Evolutionary conservation across 73 alveolate genomes (phyloP), one percentile per base, ranked within the genome.

Genomic region (Paramecium sonneborni): DNA sequence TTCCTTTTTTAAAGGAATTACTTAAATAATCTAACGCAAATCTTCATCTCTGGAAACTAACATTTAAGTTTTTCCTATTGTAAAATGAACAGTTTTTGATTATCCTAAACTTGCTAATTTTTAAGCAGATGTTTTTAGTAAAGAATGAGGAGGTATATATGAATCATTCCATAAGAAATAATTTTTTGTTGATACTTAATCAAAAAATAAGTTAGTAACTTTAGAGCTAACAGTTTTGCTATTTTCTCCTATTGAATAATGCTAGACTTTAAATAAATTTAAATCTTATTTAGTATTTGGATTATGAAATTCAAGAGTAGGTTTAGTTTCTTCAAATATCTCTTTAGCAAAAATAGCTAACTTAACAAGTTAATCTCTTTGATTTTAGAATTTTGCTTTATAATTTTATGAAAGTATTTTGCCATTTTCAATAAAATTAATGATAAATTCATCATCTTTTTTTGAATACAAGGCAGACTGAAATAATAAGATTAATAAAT

Each of bases 111-210:
- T 23, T 20, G 44, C 90, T 38, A 79, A 21, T 41, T 79, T 79
- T 79, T 28, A 79, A 14, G 90, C 90, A 30, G 46, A 43, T 18
- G 76, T 46, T 44, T 79, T 79, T 0, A 79, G n/a, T 79, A 79
- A 79, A 1, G 90, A 79, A 79, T 79, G 90, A 14, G 90, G 46
- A 24, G 90, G 90, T 11, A 79, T 79, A 44, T 79, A 79, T 38
- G 90, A 79, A 79, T 79, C 90, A 79, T 79, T 79, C 90, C 90
- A 79, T 8, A 79, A 34, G 43, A 79, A 79, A 79, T 79, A 43
- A 24, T 79, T 79, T 79, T 34, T 79, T 18, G 90, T 79, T 44
- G 90, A 79, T 10, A 46, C 74, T 21, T 44, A 46, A 43, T 79
- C 90, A 39, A 79, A 79, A 39, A 79, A 79, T 21, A 79, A 44